These are phyloP conservation scores for Ophiocordyceps unilateralis DNA, from an alignment of 2,329 filamentous ascomycete species.

Conservation along the genomic window DNA sequence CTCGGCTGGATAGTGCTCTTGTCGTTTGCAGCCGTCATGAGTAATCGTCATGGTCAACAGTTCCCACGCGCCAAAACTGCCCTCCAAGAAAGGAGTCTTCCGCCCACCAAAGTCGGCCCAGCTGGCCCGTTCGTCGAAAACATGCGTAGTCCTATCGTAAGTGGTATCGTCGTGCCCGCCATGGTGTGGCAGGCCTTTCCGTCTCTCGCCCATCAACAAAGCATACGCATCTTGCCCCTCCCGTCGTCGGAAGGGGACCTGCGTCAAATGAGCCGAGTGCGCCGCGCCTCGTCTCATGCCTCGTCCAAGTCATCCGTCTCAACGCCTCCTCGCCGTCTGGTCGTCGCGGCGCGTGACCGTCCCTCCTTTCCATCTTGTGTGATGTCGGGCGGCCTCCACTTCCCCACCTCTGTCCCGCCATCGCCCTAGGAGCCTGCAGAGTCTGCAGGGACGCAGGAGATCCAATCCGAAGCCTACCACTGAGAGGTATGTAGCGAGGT, in stretches of 20 bases:
- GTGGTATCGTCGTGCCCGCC: conserved; percentile 16
- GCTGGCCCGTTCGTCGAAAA: conserved; percentile 8
- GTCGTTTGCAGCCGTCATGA: neutral
- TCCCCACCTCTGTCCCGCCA: neutral
- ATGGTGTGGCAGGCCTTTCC: conserved; percentile 7
- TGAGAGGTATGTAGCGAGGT: conserved; percentile 13
- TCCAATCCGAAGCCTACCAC: conserved; percentile 9
- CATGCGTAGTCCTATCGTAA: conserved; percentile 14
- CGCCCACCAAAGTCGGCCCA: neutral
- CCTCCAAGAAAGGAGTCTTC: neutral
- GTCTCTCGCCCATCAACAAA: conserved; percentile 9
- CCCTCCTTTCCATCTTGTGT: conserved; percentile 9
- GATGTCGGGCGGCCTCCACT: conserved; percentile 6
- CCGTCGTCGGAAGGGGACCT: conserved; percentile 1
- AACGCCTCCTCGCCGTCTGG: neutral
- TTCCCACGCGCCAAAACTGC: too few relatives aligned
- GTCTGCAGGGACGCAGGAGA: conserved; percentile 9
- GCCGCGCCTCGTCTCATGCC: conserved; percentile 3
- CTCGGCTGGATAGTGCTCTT: too few relatives aligned
- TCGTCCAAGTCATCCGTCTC: neutral
- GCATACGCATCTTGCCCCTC: conserved; percentile 9
- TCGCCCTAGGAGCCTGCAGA: conserved; percentile 4
- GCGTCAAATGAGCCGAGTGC: conserved; percentile 5
- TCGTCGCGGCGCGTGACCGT: neutral
- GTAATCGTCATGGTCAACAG: too few relatives aligned